phyloP scores from a whole-genome alignment of 805 yeast species.

The Candida silvicultrix region DNA sequence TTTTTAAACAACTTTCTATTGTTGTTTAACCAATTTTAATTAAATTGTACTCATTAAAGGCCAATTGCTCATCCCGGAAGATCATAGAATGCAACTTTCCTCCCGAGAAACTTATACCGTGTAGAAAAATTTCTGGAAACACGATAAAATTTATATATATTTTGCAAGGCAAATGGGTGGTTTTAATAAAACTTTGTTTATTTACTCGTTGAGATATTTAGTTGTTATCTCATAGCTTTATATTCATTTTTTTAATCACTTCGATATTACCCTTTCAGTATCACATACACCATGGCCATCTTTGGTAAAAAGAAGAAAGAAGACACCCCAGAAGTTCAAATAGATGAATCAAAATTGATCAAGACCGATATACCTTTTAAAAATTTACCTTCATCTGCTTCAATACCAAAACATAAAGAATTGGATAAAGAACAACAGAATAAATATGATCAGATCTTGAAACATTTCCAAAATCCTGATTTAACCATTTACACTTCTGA shows the following conservation, averaged over 20 bases:
- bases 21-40: no score
- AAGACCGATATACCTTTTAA: conserved; percentile 45
- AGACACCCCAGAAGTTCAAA: conserved; percentile 12
- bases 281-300: conserved; percentile 12
- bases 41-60: no score
- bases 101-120: background rate
- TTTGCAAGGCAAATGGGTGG: background rate
- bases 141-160: background rate
- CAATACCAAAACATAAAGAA: conserved; percentile 41
- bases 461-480: conserved; percentile 46
- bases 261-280: background rate
- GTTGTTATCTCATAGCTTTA: background rate
- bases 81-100: background rate
- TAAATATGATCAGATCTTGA: conserved; percentile 57
- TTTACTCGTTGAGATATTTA: no score
- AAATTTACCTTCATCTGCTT: conserved; percentile 40
- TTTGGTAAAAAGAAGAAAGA: conserved; percentile 22
- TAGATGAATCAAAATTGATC: conserved; percentile 23
- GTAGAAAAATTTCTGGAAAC: background rate
- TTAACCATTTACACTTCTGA: conserved; percentile 26
- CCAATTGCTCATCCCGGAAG: no score
- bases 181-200: no score
- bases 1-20: no score
- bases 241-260: background rate
- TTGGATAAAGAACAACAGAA: conserved; percentile 49